Evolutionary conservation across 208 protist genomes (phyloP).

Genomic region (Wallacemonas sp.): DNA sequence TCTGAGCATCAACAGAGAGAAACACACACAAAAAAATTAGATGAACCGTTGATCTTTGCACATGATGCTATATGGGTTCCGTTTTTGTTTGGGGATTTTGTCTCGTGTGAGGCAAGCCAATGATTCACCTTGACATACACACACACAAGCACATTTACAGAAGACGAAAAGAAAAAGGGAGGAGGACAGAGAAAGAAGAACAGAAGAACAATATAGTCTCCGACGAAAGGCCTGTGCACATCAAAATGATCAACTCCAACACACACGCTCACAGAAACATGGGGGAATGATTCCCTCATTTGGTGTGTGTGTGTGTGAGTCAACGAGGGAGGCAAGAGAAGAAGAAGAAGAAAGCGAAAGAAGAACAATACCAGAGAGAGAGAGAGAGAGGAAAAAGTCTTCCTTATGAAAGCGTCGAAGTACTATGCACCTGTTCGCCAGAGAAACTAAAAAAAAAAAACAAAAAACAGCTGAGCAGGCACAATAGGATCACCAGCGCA

Average conservation of each 20-base stretch:
- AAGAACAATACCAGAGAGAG: slow-evolving; percentile 1
- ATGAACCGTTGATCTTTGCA: not conserved
- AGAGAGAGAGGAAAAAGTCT: slow-evolving; percentile 2
- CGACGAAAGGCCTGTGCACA: not conserved
- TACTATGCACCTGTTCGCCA: too few species aligned
- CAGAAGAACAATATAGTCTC: slow-evolving; percentile 1
- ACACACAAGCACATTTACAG: too few species aligned
- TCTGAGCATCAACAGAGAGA: too few species aligned
- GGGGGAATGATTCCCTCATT: too few species aligned
- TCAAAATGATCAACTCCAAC: not conserved
- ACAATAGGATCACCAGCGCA: too few species aligned
- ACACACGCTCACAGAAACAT: too few species aligned
- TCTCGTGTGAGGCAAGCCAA: too few species aligned
- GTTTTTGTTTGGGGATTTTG: too few species aligned
- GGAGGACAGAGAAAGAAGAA: slow-evolving; percentile 15
- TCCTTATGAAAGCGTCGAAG: too few species aligned
- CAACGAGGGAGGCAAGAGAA: slow-evolving; percentile 10
- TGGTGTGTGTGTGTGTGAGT: not conserved
- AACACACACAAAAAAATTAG: too few species aligned
- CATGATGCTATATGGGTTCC: too few species aligned
- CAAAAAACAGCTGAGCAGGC: not conserved
- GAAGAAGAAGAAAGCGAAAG: slow-evolving; percentile 9
- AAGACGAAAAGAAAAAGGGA: slow-evolving; percentile 15
- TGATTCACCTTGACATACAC: too few species aligned
- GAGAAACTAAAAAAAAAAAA: not conserved